Evolutionary conservation across 2,329 filamentous ascomycete species (phyloP).

Genomic region (Pseudopyricularia cyperi): DNA sequence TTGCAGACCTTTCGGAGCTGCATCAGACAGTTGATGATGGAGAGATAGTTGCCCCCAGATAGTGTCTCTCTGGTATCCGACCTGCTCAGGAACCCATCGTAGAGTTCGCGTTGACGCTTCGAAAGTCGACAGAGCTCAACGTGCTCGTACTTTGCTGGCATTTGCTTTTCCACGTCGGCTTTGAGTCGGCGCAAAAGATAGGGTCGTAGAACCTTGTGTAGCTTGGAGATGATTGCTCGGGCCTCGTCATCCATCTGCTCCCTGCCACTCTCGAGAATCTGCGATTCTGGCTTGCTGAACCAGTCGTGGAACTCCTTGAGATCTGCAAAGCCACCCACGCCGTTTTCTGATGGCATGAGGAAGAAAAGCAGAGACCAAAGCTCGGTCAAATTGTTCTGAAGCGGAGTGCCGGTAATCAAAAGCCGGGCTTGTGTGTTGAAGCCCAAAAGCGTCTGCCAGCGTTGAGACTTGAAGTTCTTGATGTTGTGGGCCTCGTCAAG

Average conservation of each 20-base stretch:
- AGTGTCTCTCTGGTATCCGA: slow-evolving; percentile 82
- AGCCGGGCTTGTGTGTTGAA: slow-evolving; percentile 85
- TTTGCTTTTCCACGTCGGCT: slow-evolving; percentile 96
- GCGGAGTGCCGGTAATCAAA: slow-evolving; percentile 80
- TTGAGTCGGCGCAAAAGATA: slow-evolving; percentile 87
- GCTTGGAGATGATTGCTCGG: slow-evolving; percentile 77
- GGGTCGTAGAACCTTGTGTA: slow-evolving; percentile 86
- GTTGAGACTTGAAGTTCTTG: slow-evolving; percentile 96
- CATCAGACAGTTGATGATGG: slow-evolving; percentile 97
- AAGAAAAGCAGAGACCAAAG: slow-evolving; percentile 96
- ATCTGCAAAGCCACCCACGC: slow-evolving; percentile 81
- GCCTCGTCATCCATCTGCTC: slow-evolving; percentile 93
- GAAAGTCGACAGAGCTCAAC: slow-evolving; percentile 92
- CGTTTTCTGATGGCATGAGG: slow-evolving; percentile 81
- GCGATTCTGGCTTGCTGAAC: slow-evolving; percentile 89
- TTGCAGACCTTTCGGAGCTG: slow-evolving; percentile 97
- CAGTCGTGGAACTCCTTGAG: slow-evolving; percentile 93
- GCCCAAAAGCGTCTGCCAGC: slow-evolving; percentile 89
- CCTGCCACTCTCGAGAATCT: slow-evolving; percentile 88
- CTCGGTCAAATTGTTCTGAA: slow-evolving; percentile 95
- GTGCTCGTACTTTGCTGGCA: slow-evolving; percentile 96
- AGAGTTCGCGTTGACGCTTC: slow-evolving; percentile 87
- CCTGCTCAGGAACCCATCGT: slow-evolving; percentile 89
- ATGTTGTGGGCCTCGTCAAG: slow-evolving; percentile 98
- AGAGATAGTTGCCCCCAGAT: slow-evolving; percentile 87